These are phyloP conservation scores for Dactylorhiza incarnata DNA, from an alignment of 106 monocot genomes.

Conservation along the genomic window DNA sequence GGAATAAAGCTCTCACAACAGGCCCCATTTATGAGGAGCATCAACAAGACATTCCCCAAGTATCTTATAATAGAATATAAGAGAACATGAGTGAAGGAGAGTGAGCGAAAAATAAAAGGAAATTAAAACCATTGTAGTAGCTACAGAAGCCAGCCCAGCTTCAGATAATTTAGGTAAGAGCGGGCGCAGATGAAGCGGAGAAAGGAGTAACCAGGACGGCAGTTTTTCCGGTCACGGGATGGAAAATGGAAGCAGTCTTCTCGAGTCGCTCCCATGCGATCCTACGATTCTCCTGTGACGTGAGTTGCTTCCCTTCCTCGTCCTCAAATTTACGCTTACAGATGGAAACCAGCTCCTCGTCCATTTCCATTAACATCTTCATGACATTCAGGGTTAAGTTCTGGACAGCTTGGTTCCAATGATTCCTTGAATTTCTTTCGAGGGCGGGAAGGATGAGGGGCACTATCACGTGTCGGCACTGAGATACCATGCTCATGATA, in stretches of 20 bases:
- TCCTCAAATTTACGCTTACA: conserved; percentile 53
- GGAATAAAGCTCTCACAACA: too few species aligned
- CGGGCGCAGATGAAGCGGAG: conserved; percentile 12
- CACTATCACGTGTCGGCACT: conserved; percentile 58
- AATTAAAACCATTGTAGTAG: too few species aligned
- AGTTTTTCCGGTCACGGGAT: conserved; percentile 73
- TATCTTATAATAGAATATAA: too few species aligned
- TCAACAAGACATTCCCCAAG: too few species aligned
- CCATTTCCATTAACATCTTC: conserved; percentile 86
- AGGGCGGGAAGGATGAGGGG: conserved; percentile 68
- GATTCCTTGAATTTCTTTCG: conserved; percentile 48
- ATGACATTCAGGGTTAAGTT: conserved; percentile 66
- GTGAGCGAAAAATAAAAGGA: too few species aligned
- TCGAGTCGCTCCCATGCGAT: conserved; percentile 61
- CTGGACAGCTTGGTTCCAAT: conserved; percentile 81
- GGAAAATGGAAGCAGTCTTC: conserved; percentile 41
- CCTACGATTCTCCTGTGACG: conserved; percentile 41
- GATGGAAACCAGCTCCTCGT: conserved; percentile 54
- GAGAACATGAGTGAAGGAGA: too few species aligned
- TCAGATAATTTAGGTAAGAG: conserved; percentile 10
- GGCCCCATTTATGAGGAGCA: too few species aligned
- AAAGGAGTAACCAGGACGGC: conserved; percentile 65
- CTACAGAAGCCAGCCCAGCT: not conserved
- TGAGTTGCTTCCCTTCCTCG: conserved; percentile 41
- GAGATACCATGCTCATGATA: conserved; percentile 56